Conservation (phyloP, 345 rosid genomes). For the Mangifera indica region DNA sequence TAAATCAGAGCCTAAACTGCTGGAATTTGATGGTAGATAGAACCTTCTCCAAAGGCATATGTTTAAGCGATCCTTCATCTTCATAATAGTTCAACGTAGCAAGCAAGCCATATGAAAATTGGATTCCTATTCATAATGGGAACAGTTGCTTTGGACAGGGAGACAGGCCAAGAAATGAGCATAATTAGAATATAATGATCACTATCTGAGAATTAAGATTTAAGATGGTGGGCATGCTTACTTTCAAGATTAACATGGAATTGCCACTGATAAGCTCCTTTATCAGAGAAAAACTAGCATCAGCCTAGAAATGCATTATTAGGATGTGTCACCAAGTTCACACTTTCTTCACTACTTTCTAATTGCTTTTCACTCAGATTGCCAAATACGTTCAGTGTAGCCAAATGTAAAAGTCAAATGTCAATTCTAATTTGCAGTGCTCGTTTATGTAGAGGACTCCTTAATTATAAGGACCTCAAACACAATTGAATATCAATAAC, state of each 20-base stretch:
- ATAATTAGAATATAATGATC: no score
- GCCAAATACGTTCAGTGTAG: not conserved
- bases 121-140: no score
- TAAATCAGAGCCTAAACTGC: not conserved
- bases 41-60: not conserved
- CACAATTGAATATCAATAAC: not conserved
- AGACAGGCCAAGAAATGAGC: no score
- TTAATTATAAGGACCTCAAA: not conserved
- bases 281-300: not conserved
- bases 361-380: not conserved
- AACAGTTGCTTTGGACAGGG: no score
- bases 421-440: not conserved
- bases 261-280: not conserved
- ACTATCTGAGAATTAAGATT: not conserved
- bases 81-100: not conserved
- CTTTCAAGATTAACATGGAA: not conserved
- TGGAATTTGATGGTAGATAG: not conserved
- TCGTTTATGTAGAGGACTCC: not conserved
- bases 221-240: not conserved
- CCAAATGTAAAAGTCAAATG: not conserved
- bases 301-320: no score
- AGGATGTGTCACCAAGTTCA: not conserved
- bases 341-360: conserved; percentile 4
- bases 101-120: no score
- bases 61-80: not conserved